Conservation (phyloP, 257 asterid species). For the Thymus quinquecostatus region DNA sequence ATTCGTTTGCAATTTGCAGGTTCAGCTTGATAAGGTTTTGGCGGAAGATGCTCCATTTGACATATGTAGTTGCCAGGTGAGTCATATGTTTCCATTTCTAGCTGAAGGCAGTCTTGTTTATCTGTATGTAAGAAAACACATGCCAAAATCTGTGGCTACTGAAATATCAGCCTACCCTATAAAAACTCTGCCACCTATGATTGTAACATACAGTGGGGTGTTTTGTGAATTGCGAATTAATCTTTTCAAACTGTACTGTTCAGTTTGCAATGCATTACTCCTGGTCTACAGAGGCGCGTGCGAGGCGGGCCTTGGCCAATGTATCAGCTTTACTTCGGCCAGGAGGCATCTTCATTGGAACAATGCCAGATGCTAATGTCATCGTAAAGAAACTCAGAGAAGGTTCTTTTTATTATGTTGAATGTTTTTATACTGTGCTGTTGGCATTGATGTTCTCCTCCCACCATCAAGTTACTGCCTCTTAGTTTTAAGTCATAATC, state of each 20-base stretch:
- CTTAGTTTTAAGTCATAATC: not conserved
- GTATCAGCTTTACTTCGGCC: slow-evolving; percentile 96
- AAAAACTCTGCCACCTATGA: slow-evolving; percentile 7
- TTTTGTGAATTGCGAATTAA: slow-evolving; percentile 21
- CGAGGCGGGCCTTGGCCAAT: slow-evolving; percentile 90
- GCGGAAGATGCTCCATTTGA: slow-evolving; percentile 97
- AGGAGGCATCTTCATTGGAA: slow-evolving; percentile 94
- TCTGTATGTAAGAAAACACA: slow-evolving; percentile 2
- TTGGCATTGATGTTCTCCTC: not conserved
- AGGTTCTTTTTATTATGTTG: slow-evolving; percentile 52
- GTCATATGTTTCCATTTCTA: slow-evolving; percentile 32
- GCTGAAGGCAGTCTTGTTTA: slow-evolving; percentile 1
- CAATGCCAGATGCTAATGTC: slow-evolving; percentile 99
- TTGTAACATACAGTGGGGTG: not conserved
- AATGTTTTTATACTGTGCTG: not conserved
- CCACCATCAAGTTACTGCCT: not conserved
- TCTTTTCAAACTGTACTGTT: slow-evolving; percentile 35
- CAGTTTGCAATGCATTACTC: slow-evolving; percentile 99
- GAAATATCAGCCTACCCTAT: not conserved
- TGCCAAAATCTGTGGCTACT: slow-evolving; percentile 10
- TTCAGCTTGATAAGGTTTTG: slow-evolving; percentile 71
- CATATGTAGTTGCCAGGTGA: slow-evolving; percentile 95
- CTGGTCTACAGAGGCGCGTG: slow-evolving; percentile 99
- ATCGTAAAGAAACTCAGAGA: slow-evolving; percentile 84
- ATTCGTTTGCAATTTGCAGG: slow-evolving; percentile 51